Percentiles rank a stretch among this genome's conserved stretches.
Conservation (phyloP, 495 filamentous ascomycete species). For the Lasiosphaeria miniovina region DNA sequence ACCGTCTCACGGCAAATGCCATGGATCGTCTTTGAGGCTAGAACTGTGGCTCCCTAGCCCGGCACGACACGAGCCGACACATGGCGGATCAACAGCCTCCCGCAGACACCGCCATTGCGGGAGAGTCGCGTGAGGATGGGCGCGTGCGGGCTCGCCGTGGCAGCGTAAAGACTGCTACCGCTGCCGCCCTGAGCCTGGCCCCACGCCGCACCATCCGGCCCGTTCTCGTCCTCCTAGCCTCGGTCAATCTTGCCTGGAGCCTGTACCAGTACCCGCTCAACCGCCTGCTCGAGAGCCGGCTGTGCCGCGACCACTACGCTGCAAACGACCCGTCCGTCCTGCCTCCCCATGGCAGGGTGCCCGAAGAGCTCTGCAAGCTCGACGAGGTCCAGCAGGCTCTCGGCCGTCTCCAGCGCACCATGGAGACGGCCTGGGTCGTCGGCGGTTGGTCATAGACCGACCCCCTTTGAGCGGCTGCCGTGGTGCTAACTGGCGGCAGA, state of each 20-base stretch:
- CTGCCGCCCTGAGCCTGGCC: too few relatives aligned
- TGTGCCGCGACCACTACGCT: constrained; percentile 46
- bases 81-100: constrained; percentile 5
- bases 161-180: background rate
- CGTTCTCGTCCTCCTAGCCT: constrained; percentile 37
- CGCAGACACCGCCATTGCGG: background rate
- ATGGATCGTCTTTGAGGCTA: too few relatives aligned
- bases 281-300: constrained; percentile 44
- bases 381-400: constrained; percentile 43
- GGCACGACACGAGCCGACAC: background rate
- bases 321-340: constrained; percentile 34
- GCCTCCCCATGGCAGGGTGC: constrained; percentile 32
- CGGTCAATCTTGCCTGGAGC: constrained; percentile 43
- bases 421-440: constrained; percentile 44
- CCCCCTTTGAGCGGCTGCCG: background rate
- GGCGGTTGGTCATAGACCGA: constrained; percentile 32
- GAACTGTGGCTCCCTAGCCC: background rate
- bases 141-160: background rate
- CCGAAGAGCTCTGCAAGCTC: constrained; percentile 47
- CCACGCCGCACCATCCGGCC: constrained; percentile 21
- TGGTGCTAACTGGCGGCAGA: constrained; percentile 27
- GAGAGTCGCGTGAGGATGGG: background rate
- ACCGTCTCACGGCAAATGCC: too few relatives aligned
- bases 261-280: constrained; percentile 48
- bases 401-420: constrained; percentile 42